Evolutionary conservation across 768 basidiomycete species (phyloP).

Genomic region (Panellus pusillus): DNA sequence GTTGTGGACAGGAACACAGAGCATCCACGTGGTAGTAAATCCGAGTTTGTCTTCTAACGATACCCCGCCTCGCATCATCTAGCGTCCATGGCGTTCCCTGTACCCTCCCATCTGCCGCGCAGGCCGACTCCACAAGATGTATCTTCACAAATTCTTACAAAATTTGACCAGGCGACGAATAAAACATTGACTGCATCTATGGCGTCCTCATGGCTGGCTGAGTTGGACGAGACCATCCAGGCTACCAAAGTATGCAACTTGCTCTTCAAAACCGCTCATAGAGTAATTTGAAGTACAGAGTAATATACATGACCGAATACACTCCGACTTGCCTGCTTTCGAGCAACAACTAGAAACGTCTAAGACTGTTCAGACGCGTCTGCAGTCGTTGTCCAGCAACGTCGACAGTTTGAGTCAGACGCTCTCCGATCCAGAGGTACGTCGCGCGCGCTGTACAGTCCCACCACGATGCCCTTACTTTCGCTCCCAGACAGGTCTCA

Average conservation of each 20-base stretch:
- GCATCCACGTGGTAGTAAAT: neutral
- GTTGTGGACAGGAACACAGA: neutral
- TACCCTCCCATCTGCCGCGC: slow-evolving; percentile 73
- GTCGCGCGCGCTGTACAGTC: slow-evolving; percentile 10
- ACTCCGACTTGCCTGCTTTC: slow-evolving; percentile 61
- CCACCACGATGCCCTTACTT: slow-evolving; percentile 8
- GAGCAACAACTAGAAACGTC: slow-evolving; percentile 63
- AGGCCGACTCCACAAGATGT: slow-evolving; percentile 60
- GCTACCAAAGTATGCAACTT: slow-evolving; percentile 60
- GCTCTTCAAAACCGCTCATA: neutral
- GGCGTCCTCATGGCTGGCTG: slow-evolving; percentile 68
- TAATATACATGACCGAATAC: slow-evolving; percentile 73
- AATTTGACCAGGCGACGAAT: slow-evolving; percentile 61
- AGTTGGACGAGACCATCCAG: slow-evolving; percentile 70
- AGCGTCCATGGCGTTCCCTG: slow-evolving; percentile 65
- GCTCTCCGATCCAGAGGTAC: slow-evolving; percentile 64
- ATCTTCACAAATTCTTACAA: slow-evolving; percentile 69
- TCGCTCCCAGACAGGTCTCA: slow-evolving; percentile 59
- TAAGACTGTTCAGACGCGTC: slow-evolving; percentile 61
- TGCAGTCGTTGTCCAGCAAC: slow-evolving; percentile 49
- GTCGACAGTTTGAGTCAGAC: slow-evolving; percentile 51
- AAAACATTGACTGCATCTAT: slow-evolving; percentile 59
- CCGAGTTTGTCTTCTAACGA: neutral
- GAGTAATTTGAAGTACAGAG: slow-evolving; percentile 34
- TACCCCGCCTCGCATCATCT: slow-evolving; percentile 13